Evolutionary conservation across 2,329 filamentous ascomycete species (phyloP).

Genomic region (Malbranchea cinnamomea): DNA sequence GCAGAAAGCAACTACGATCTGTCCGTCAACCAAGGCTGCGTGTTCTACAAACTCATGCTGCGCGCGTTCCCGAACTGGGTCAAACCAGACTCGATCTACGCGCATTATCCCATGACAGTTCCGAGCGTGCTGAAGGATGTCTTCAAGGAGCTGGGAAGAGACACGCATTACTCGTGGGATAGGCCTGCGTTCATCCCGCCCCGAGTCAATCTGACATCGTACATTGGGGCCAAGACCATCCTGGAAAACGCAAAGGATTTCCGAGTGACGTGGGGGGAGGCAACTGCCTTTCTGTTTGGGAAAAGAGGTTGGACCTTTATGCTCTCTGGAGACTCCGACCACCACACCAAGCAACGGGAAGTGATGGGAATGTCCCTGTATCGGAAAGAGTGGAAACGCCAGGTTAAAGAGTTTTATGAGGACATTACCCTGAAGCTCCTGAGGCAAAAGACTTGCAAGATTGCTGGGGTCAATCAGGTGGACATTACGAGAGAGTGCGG

Average conservation of each 20-base stretch:
- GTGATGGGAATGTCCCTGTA: slow-evolving; percentile 12
- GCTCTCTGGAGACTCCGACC: slow-evolving; percentile 11
- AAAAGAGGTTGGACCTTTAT: slow-evolving; percentile 11
- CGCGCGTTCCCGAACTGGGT: slow-evolving; percentile 17
- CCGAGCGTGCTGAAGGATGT: slow-evolving; percentile 14
- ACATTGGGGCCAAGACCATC: slow-evolving; percentile 11
- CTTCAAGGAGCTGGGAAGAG: slow-evolving; percentile 12
- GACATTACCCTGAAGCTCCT: slow-evolving; percentile 12
- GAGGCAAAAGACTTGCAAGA: slow-evolving; percentile 42
- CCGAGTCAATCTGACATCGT: slow-evolving; percentile 11
- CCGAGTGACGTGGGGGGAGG: slow-evolving; percentile 12
- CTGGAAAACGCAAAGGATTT: slow-evolving; percentile 14
- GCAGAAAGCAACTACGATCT: slow-evolving; percentile 18
- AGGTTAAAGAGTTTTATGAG: slow-evolving; percentile 13
- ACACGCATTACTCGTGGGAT: slow-evolving; percentile 10
- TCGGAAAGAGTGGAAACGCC: slow-evolving; percentile 11
- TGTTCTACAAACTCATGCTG: slow-evolving; percentile 19
- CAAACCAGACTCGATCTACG: slow-evolving; percentile 15
- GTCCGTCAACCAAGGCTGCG: slow-evolving; percentile 14
- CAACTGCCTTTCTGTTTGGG: slow-evolving; percentile 12
- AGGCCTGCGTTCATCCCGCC: slow-evolving; percentile 11
- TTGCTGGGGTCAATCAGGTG: slow-evolving; percentile 32
- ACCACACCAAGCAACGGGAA: slow-evolving; percentile 10
- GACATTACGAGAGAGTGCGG: slow-evolving; percentile 20
- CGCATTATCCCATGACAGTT: slow-evolving; percentile 17